Evolutionary conservation across 345 rosid genomes (phyloP).

Genomic region (Euphorbia pulcherrima): DNA sequence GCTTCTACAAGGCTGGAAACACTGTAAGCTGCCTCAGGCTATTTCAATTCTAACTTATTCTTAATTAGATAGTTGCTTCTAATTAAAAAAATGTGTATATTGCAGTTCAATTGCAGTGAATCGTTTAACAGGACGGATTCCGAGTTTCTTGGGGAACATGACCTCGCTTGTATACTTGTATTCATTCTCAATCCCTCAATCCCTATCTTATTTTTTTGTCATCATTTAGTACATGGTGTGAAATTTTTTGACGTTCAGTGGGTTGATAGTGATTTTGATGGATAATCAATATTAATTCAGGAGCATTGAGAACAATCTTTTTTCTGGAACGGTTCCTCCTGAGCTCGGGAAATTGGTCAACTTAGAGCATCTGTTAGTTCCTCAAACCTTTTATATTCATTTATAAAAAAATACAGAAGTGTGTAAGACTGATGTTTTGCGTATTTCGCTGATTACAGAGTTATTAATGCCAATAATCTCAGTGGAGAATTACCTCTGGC

Average conservation of each 20-base stretch:
- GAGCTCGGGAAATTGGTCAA: conserved; percentile 15
- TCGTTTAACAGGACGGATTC: conserved; percentile 42
- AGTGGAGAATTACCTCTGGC: conserved; percentile 11
- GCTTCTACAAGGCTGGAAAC: conserved; percentile 30
- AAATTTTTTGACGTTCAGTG: no score
- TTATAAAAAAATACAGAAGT: background rate
- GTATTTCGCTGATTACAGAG: background rate
- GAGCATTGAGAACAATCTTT: conserved; percentile 12
- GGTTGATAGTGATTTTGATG: background rate
- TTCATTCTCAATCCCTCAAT: background rate
- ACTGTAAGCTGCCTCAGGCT: conserved; percentile 18
- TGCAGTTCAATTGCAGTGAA: conserved; percentile 43
- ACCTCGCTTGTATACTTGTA: conserved; percentile 24
- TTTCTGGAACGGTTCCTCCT: conserved; percentile 13
- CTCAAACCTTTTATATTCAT: background rate
- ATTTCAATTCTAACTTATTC: background rate
- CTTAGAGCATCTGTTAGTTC: conserved; percentile 7
- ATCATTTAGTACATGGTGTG: no score
- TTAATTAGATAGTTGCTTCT: background rate
- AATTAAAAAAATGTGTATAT: no score
- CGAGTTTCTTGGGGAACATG: conserved; percentile 36
- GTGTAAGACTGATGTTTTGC: background rate
- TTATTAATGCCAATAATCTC: conserved; percentile 19
- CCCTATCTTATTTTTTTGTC: background rate
- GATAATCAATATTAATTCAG: conserved; percentile 1